Evolutionary conservation across 768 basidiomycete species (phyloP).

Genomic region (Russula griseocarnosa): DNA sequence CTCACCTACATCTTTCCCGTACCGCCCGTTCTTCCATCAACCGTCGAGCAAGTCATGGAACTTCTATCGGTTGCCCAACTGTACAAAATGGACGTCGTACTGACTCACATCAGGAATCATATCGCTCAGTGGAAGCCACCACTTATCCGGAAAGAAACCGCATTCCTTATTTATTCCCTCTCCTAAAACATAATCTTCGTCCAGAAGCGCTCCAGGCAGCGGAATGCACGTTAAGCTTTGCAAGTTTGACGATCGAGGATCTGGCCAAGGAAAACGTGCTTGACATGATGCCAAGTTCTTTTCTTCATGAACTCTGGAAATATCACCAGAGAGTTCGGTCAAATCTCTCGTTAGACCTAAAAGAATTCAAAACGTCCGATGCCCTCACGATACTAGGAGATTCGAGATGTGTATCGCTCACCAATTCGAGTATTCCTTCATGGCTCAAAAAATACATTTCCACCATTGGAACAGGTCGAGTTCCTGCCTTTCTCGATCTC

Average conservation of each 20-base stretch:
- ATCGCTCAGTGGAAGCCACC: not conserved
- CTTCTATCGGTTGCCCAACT: not conserved
- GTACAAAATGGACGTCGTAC: not conserved
- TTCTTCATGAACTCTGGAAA: not conserved
- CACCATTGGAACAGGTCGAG: not conserved
- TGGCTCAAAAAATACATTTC: not conserved
- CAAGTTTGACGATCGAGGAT: not conserved
- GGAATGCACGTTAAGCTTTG: not conserved
- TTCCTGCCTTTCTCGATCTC: not conserved
- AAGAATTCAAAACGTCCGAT: not conserved
- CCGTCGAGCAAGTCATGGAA: not conserved
- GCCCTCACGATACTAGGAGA: not conserved
- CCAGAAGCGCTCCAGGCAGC: not conserved
- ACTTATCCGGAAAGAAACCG: not conserved
- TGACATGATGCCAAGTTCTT: not conserved
- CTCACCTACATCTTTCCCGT: not conserved
- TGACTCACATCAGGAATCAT: not conserved
- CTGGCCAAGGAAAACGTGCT: not conserved
- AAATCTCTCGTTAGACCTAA: not conserved
- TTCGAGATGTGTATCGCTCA: not conserved
- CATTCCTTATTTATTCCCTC: not conserved
- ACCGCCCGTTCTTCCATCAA: not conserved
- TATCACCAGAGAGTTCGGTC: not conserved
- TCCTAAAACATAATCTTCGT: not conserved
- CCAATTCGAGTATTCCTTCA: not conserved